Percentiles rank a stretch among this genome's conserved stretches.
Evolutionary conservation across 495 filamentous ascomycete species (phyloP).

Genomic region (Penicillium coprophilum): DNA sequence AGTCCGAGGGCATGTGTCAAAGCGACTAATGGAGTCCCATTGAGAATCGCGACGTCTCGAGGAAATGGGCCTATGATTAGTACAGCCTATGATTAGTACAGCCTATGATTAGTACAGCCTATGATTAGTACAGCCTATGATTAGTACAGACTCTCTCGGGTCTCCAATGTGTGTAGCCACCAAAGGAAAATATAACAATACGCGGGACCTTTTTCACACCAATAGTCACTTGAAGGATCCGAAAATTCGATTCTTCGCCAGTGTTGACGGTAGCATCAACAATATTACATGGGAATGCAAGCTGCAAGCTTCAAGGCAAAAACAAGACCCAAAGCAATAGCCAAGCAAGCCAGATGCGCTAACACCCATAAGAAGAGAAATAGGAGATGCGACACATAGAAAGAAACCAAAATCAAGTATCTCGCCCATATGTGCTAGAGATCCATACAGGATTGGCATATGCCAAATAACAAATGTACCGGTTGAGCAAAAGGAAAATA

Average conservation of each 20-base stretch:
- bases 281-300: constrained; percentile 9
- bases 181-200: neutral
- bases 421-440: constrained; percentile 25
- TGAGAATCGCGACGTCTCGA: neutral
- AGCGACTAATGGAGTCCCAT: neutral
- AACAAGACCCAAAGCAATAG: neutral
- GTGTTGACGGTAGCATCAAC: neutral
- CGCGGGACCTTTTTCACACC: neutral
- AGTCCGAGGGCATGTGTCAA: neutral
- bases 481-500: neutral
- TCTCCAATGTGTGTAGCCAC: neutral
- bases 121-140: neutral
- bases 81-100: neutral
- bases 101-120: neutral
- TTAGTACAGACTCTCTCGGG: neutral
- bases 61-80: neutral
- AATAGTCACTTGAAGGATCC: neutral
- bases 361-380: constrained; percentile 9
- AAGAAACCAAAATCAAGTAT: neutral
- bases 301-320: constrained; percentile 4
- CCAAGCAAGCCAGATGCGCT: constrained; percentile 8
- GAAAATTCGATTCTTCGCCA: neutral
- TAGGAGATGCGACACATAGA: neutral
- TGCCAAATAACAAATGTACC: constrained; percentile 3
- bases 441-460: neutral